A percentile compares a stretch with the other conserved stretches of the same genome.
Conservation (phyloP, 1,139 yeast genomes). For the Saccharomyces hybrid region DNA sequence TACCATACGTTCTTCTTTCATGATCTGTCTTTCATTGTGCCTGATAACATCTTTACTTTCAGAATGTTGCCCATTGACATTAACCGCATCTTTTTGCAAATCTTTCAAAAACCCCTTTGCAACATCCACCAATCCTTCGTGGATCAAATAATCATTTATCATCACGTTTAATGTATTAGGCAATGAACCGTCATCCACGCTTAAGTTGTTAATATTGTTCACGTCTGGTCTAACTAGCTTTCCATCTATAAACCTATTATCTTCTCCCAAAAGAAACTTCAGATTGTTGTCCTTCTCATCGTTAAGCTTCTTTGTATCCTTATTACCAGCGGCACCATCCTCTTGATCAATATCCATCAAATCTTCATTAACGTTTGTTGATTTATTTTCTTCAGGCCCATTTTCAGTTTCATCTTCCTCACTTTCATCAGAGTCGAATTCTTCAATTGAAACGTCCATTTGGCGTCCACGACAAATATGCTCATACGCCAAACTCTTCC, state of each 20-base stretch:
- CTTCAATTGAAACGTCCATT: slow-evolving; percentile 12
- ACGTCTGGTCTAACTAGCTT: slow-evolving; percentile 23
- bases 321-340: neutral
- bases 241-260: slow-evolving; percentile 20
- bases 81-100: slow-evolving; percentile 30
- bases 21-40: slow-evolving; percentile 26
- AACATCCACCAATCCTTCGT: slow-evolving; percentile 66
- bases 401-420: neutral
- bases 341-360: slow-evolving; percentile 8
- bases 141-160: slow-evolving; percentile 61
- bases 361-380: neutral
- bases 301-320: neutral
- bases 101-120: slow-evolving; percentile 55
- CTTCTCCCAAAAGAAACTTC: slow-evolving; percentile 16
- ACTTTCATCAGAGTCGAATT: slow-evolving; percentile 10
- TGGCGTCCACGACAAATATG: slow-evolving; percentile 19
- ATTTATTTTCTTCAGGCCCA: slow-evolving; percentile 2
- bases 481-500: slow-evolving; percentile 32
- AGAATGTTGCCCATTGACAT: slow-evolving; percentile 17
- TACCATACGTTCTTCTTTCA: slow-evolving; percentile 36
- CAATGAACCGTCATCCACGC: slow-evolving; percentile 32
- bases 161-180: slow-evolving; percentile 45
- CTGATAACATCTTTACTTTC: slow-evolving; percentile 19
- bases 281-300: slow-evolving; percentile 3
- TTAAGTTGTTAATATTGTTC: slow-evolving; percentile 22